Evolutionary conservation across 169 alveolate genomes (phyloP), one percentile per base, ranked within the genome.

Genomic region (Besnoitia besnoiti): DNA sequence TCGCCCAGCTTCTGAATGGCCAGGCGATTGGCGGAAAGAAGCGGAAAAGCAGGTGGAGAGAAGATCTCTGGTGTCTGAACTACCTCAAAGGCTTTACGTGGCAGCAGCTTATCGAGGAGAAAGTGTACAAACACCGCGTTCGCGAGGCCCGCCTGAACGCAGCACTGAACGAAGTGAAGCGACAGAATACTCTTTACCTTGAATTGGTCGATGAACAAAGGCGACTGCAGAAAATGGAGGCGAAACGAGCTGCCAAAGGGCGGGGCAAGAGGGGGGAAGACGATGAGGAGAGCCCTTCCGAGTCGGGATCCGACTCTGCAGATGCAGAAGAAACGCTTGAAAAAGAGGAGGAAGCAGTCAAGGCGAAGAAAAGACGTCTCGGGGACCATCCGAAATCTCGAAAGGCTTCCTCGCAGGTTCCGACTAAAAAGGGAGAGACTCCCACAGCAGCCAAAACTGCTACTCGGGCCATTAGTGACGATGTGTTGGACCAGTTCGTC

Each of bases 1-100:
- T 95, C 44, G 98, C 98, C 24, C 90, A 90, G 59, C 93, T 96
- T 24, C 94, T 97, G 77, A 97, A 97, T 94, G 96, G 96, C 27
- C 95, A 95, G 39, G 92, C 94, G 55, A 92, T 97, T 30, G 99
- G 99, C 33, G 98, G 99, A 12, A 96, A 95, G 92, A 97, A 96
- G 94, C 94, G 98, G 42, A 97, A 97, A 49, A 95, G 96, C 76
- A 30, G 87, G 80, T 96, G 96, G 93, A 91, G 96, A 82, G 99
- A 97, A 94, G 98, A 97, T 84, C 92, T 95, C 37, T 97, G 99
- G 99, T 94, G 94, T 85, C 95, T 96, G 50, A 94, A 93, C 89
- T 90, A 97, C 95, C 95, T 97, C 47, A 96, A 97, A 67, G 95
- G 95, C 92, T 97, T 97, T 93, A 96, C 97, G 91, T 97, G 99